Percentiles rank a stretch among this genome's conserved stretches.
Conservation (phyloP, 768 basidiomycete genomes). For the Serendipita indica region DNA sequence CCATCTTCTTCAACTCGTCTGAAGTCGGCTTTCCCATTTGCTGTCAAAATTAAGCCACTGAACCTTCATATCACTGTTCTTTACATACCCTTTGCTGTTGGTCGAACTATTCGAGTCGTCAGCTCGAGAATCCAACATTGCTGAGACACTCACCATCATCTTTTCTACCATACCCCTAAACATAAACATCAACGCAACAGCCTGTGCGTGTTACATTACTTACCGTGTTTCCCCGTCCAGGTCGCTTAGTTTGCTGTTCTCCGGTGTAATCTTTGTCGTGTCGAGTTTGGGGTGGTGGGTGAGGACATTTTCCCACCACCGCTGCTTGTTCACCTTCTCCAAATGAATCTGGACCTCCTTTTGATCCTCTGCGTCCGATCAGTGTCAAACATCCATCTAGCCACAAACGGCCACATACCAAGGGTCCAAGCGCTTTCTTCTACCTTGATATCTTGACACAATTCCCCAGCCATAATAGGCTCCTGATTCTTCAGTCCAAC, state of each 20-base stretch:
- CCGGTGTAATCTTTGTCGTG: constrained; percentile 87
- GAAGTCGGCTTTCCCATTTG: constrained; percentile 95
- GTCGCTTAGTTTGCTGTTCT: constrained; percentile 91
- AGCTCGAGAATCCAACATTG: background rate
- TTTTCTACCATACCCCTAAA: constrained; percentile 93
- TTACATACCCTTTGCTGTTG: constrained; percentile 71
- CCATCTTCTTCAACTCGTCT: constrained; percentile 85
- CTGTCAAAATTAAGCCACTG: too few relatives aligned
- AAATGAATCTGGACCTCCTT: constrained; percentile 57
- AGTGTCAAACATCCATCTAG: constrained; percentile 1
- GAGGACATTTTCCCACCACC: constrained; percentile 97
- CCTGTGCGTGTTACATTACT: too few relatives aligned
- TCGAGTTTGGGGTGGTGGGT: constrained; percentile 94
- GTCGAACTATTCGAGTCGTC: constrained; percentile 38
- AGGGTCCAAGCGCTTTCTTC: constrained; percentile 97
- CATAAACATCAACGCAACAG: background rate
- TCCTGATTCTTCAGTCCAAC: constrained; percentile 78
- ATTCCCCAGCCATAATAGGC: constrained; percentile 72
- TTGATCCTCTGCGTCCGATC: constrained; percentile 49
- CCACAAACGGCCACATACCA: constrained; percentile 34
- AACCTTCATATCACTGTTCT: too few relatives aligned
- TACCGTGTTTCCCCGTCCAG: constrained; percentile 90
- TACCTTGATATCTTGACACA: constrained; percentile 86
- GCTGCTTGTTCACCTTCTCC: constrained; percentile 73
- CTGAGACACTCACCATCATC: constrained; percentile 79